These are phyloP conservation scores for Acanthamoeba lugdunensis DNA, from an alignment of 208 protist genomes.

Conservation along the genomic window DNA sequence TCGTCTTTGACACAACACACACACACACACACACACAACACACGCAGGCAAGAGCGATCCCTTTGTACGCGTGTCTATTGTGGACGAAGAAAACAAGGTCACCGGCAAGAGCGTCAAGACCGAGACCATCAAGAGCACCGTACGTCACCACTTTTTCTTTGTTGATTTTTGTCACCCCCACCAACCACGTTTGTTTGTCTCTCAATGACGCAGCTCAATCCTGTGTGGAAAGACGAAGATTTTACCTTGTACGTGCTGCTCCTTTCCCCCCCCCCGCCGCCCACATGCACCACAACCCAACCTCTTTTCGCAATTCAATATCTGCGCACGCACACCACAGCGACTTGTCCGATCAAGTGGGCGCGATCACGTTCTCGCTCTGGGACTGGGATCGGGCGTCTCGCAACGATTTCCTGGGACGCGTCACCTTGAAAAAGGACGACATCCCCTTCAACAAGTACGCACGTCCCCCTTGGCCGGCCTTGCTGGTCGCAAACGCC, in stretches of 20 bases:
- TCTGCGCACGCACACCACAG: neutral
- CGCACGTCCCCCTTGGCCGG: neutral
- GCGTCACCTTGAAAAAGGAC: neutral
- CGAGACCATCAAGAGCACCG: neutral
- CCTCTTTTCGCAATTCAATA: neutral
- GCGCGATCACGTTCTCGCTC: neutral
- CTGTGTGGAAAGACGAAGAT: neutral
- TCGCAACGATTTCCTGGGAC: constrained; percentile 34
- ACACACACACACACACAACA: neutral
- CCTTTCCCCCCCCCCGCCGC: neutral
- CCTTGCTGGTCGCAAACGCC: neutral
- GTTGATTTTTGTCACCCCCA: neutral
- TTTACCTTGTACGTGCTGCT: neutral
- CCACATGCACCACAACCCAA: neutral
- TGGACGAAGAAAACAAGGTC: constrained; percentile 6
- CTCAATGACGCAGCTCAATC: neutral
- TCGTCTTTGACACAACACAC: too few species aligned
- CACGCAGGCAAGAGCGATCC: constrained; percentile 40
- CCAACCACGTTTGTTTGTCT: too few species aligned
- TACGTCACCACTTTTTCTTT: neutral
- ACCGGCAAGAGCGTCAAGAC: constrained; percentile 22
- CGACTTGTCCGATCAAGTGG: neutral
- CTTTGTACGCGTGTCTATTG: neutral
- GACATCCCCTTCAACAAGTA: constrained; percentile 30
- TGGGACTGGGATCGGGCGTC: neutral